These are phyloP conservation scores for Austroboletus novae-zelandiae DNA, from an alignment of 1,284 basidiomycete species.

Conservation along the genomic window DNA sequence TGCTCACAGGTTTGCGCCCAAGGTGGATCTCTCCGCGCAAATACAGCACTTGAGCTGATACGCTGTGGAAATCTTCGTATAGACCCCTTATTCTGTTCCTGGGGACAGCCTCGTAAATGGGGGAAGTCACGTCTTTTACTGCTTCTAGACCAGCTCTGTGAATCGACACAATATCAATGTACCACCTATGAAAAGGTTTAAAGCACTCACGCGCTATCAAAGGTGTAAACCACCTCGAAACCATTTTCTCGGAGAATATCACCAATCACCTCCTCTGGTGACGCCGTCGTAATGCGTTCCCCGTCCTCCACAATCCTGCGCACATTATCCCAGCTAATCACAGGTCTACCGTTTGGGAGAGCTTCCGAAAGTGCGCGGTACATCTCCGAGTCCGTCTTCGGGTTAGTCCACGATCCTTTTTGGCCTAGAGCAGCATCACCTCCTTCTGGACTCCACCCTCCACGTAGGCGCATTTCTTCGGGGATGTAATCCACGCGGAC, in stretches of 20 bases:
- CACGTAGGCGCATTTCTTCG: conserved; percentile 32
- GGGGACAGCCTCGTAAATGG: conserved; percentile 36
- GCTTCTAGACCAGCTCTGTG: conserved; percentile 38
- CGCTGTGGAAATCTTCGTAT: conserved; percentile 37
- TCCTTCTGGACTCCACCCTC: conserved; percentile 20
- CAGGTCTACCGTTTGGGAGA: conserved; percentile 7
- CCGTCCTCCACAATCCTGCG: conserved; percentile 21
- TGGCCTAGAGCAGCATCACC: conserved; percentile 17
- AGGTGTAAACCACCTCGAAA: conserved; percentile 38
- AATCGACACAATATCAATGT: background rate
- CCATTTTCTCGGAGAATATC: conserved; percentile 36
- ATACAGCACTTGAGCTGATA: conserved; percentile 37
- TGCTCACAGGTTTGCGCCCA: conserved; percentile 40
- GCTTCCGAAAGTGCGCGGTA: conserved; percentile 17
- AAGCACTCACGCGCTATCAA: conserved; percentile 34
- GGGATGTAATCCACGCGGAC: conserved; percentile 39
- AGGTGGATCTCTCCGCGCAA: conserved; percentile 42
- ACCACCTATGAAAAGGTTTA: background rate
- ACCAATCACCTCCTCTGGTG: conserved; percentile 31
- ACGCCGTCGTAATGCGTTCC: conserved; percentile 16
- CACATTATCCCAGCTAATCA: conserved; percentile 20
- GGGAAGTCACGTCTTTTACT: conserved; percentile 39
- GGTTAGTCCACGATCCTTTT: conserved; percentile 25
- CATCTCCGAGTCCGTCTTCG: conserved; percentile 17
- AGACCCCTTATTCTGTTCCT: conserved; percentile 36